These are phyloP conservation scores for Bipolaris bicolor DNA, from an alignment of 2,329 filamentous ascomycete species.

Conservation along the genomic window DNA sequence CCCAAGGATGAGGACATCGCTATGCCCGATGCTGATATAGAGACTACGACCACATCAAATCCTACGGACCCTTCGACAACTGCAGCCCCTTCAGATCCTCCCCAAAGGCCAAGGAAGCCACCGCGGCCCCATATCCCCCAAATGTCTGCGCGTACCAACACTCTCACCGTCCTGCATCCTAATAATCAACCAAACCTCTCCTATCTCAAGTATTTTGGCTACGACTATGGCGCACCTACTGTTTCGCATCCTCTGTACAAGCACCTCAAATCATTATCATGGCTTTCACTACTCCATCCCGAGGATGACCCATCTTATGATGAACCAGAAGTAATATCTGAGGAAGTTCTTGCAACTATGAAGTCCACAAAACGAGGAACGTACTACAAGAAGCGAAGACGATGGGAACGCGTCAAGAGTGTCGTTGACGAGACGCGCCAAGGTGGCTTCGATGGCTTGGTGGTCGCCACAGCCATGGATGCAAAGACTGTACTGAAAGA, in stretches of 20 bases:
- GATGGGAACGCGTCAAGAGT: constrained; percentile 74
- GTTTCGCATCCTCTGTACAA: constrained; percentile 78
- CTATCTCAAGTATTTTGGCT: constrained; percentile 87
- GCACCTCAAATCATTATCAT: constrained; percentile 83
- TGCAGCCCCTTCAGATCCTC: constrained; percentile 27
- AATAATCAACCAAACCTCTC: constrained; percentile 88
- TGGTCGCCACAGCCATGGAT: constrained; percentile 84
- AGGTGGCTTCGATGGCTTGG: constrained; percentile 81
- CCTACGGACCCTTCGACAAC: constrained; percentile 6
- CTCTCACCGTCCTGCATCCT: constrained; percentile 78
- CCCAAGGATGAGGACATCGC: constrained; percentile 3
- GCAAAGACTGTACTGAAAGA: constrained; percentile 76
- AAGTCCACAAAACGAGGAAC: constrained; percentile 83
- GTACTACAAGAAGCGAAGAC: constrained; percentile 86
- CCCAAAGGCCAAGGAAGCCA: constrained; percentile 32
- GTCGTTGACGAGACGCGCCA: constrained; percentile 76
- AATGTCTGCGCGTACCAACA: constrained; percentile 73
- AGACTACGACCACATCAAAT: constrained; percentile 23
- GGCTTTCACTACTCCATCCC: constrained; percentile 87
- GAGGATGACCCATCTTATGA: constrained; percentile 76
- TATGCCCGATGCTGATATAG: constrained; percentile 15
- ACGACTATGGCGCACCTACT: constrained; percentile 69
- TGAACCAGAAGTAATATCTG: constrained; percentile 65
- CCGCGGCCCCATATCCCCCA: constrained; percentile 53
- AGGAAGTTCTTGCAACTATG: constrained; percentile 69